Evolutionary conservation across 176 grass and related monocot species (phyloP).

Genomic region (Chloris gayana): DNA sequence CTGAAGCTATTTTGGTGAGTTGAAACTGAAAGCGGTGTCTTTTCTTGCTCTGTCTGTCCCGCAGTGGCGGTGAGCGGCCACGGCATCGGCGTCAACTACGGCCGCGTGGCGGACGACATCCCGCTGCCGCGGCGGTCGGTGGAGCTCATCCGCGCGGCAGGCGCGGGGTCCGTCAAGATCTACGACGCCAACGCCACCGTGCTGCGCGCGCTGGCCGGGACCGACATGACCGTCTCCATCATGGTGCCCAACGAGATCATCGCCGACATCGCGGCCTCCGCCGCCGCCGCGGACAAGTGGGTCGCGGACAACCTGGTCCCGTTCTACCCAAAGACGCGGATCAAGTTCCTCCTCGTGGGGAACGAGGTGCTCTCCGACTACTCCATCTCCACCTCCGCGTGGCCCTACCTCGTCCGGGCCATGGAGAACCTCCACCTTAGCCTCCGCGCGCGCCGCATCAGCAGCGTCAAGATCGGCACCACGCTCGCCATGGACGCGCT

Average conservation of each 20-base stretch:
- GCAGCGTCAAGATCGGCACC: conserved; percentile 79
- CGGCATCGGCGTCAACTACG: conserved; percentile 89
- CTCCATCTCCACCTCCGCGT: conserved; percentile 54
- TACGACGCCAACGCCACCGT: conserved; percentile 80
- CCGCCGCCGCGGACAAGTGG: conserved; percentile 67
- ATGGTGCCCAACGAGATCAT: conserved; percentile 95
- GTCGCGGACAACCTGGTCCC: conserved; percentile 62
- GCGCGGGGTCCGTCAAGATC: conserved; percentile 80
- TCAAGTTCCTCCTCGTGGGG: conserved; percentile 87
- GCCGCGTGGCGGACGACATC: conserved; percentile 72
- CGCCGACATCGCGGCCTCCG: conserved; percentile 51
- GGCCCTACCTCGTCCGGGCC: conserved; percentile 72
- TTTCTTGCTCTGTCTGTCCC: not conserved
- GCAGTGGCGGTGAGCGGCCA: conserved; percentile 14
- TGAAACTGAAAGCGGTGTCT: conserved; percentile 1
- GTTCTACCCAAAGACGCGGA: conserved; percentile 46
- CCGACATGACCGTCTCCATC: conserved; percentile 67
- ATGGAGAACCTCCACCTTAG: conserved; percentile 73
- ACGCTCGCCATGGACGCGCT: conserved; percentile 91
- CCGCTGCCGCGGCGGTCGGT: conserved; percentile 58
- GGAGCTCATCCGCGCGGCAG: conserved; percentile 49
- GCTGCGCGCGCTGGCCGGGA: conserved; percentile 66
- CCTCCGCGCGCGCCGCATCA: conserved; percentile 43
- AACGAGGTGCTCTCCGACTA: conserved; percentile 90
- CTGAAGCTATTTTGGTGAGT: not conserved